Evolutionary conservation across 2,329 filamentous ascomycete genomes (phyloP).

Genomic region (Hypoxylon sp.): DNA sequence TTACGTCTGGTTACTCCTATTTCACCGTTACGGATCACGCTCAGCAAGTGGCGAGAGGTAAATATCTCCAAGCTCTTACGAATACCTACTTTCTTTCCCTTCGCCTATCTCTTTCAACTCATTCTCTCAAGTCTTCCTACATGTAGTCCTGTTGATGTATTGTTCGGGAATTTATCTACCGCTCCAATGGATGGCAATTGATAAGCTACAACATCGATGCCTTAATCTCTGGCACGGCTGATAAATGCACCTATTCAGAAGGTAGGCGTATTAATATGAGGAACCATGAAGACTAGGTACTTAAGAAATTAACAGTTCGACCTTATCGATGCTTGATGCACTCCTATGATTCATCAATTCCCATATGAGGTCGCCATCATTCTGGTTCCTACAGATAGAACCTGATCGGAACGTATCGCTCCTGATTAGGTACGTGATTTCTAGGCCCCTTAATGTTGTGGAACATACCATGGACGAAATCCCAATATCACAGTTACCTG

Average conservation of each 20-base stretch:
- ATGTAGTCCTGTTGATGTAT: neutral
- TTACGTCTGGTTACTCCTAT: slow-evolving; percentile 14
- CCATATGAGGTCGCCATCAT: slow-evolving; percentile 13
- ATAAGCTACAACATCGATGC: neutral
- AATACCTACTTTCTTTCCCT: neutral
- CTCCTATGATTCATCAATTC: neutral
- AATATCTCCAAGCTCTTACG: neutral
- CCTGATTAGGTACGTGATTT: neutral
- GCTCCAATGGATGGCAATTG: slow-evolving; percentile 5
- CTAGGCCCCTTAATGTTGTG: neutral
- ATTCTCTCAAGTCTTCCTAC: neutral
- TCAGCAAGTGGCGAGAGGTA: neutral
- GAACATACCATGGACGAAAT: slow-evolving; percentile 7
- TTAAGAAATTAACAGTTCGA: slow-evolving; percentile 11
- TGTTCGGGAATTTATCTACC: slow-evolving; percentile 6
- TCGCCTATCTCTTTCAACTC: neutral
- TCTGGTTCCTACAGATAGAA: neutral
- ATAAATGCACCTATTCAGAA: slow-evolving; percentile 16
- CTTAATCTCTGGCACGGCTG: slow-evolving; percentile 16
- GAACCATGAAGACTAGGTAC: neutral
- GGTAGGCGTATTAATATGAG: neutral
- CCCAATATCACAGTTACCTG: neutral
- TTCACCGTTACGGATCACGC: neutral
- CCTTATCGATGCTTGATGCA: neutral
- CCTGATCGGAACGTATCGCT: slow-evolving; percentile 11